phyloP scores from a whole-genome alignment of 345 rosid genomes.

The Bruguiera gymnorhiza region DNA sequence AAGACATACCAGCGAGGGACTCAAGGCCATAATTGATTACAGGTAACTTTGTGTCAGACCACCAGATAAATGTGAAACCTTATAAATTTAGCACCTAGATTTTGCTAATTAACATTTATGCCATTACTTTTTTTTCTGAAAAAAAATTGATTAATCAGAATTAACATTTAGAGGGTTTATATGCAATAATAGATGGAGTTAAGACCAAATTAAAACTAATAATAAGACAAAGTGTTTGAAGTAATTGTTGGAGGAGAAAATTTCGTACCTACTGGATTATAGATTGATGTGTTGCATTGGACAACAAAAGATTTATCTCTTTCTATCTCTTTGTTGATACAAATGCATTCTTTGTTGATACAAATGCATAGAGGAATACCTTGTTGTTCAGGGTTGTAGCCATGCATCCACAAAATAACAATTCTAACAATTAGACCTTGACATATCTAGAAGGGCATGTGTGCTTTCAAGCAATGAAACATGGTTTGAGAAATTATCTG shows the following conservation, averaged over 20 bases:
- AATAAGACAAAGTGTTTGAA: no score
- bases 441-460: background rate
- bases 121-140: slow-evolving; percentile 13
- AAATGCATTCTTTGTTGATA: no score
- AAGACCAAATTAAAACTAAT: no score
- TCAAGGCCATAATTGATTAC: slow-evolving; percentile 12
- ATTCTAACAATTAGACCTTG: background rate
- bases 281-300: no score
- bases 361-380: no score
- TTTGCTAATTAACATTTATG: slow-evolving; percentile 27
- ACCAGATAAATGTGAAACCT: slow-evolving; percentile 23
- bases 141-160: background rate
- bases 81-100: slow-evolving; percentile 15
- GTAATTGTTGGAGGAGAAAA: no score
- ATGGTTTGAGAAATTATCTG: background rate
- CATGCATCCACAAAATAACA: background rate
- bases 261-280: no score
- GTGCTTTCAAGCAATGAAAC: slow-evolving; percentile 4
- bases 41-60: slow-evolving; percentile 22
- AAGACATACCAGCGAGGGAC: slow-evolving; percentile 13
- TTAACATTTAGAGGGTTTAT: background rate
- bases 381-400: no score
- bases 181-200: background rate
- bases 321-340: no score
- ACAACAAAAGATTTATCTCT: no score